A percentile compares a stretch with the other conserved stretches of the same genome.
Conservation (phyloP, 257 asterid genomes). For the Penstemon newberryi region DNA sequence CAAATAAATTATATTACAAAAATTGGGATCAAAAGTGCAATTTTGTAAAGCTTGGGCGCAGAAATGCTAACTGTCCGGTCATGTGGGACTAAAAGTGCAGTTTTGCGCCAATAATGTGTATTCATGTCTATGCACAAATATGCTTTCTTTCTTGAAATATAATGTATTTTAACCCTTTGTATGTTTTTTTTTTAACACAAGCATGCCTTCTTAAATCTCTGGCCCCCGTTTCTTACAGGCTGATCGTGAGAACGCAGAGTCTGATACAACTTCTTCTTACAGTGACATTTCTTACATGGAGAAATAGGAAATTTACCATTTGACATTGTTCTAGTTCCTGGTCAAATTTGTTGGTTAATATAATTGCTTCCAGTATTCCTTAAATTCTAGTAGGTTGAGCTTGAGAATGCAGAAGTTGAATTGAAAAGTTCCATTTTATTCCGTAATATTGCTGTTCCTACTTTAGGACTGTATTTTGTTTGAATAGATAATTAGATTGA, state of each 20-base stretch:
- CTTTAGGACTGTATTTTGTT: conserved; percentile 10
- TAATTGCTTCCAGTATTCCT: not conserved
- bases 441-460: not conserved
- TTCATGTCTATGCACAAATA: not conserved
- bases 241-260: conserved; percentile 45
- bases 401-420: not conserved
- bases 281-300: conserved; percentile 32
- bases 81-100: too few relatives aligned
- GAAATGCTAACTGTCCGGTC: too few relatives aligned
- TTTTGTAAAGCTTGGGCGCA: too few relatives aligned
- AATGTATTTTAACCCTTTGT: not conserved
- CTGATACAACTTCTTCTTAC: conserved; percentile 36
- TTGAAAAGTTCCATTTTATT: not conserved
- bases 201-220: not conserved
- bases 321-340: conserved; percentile 26
- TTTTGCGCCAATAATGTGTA: not conserved
- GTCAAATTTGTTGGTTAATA: not conserved
- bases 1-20: too few relatives aligned
- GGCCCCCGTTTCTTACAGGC: conserved; percentile 52
- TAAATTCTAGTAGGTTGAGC: too few relatives aligned
- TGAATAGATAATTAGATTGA: too few relatives aligned
- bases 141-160: not conserved
- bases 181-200: not conserved
- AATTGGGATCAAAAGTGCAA: too few relatives aligned
- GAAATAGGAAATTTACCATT: conserved; percentile 44